Evolutionary conservation across 768 basidiomycete species (phyloP).

Genomic region (Mycena vitilis): DNA sequence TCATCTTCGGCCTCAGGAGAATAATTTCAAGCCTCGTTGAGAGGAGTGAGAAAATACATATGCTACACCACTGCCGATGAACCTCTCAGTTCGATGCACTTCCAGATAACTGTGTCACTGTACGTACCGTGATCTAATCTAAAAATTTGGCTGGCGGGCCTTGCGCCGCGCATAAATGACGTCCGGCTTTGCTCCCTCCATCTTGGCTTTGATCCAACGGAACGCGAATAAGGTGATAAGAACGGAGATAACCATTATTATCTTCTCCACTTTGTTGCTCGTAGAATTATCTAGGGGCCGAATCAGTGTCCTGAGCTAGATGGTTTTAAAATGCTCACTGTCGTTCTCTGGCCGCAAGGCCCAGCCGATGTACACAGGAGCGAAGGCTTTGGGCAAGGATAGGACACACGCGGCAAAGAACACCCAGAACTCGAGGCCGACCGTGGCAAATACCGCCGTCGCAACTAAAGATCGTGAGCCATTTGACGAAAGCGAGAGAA

Average conservation of each 20-base stretch:
- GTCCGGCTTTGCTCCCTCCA: constrained; percentile 7
- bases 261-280: constrained; percentile 18
- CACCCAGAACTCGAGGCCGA: constrained; percentile 17
- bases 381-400: constrained; percentile 20
- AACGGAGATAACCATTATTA: constrained; percentile 5
- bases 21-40: too few relatives aligned
- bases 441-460: constrained; percentile 26
- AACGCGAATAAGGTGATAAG: constrained; percentile 6
- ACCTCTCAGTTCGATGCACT: background rate
- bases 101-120: background rate
- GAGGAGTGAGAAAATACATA: too few relatives aligned
- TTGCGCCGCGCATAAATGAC: constrained; percentile 14
- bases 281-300: background rate
- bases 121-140: background rate
- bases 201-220: constrained; percentile 14
- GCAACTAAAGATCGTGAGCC: constrained; percentile 6
- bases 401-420: constrained; percentile 21
- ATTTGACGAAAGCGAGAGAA: background rate
- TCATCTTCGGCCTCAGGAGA: too few relatives aligned
- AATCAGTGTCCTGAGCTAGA: background rate
- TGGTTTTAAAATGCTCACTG: background rate
- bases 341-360: constrained; percentile 11
- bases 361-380: constrained; percentile 21
- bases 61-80: background rate
- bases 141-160: constrained; percentile 3